Base-by-base conservation (phyloP, 371 early-diverging fungal genomes). In the Nematocida ausubeli region DNA sequence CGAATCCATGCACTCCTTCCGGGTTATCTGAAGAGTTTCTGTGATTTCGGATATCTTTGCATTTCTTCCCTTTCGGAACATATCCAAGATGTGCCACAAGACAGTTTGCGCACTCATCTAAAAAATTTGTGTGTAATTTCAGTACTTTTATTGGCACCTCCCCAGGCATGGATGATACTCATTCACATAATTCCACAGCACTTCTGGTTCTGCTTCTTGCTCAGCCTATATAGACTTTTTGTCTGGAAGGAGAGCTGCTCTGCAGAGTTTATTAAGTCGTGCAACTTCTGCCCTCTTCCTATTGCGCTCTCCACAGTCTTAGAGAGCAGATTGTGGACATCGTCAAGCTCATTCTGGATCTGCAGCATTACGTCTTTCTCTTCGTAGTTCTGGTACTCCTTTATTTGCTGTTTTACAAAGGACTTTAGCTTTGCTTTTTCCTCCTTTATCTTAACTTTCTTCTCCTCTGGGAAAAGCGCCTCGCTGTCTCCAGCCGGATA, bases 221-320 rank as follows among this genome's bases (percentile, higher is more conserved):
- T 97, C 3, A 92, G 90, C 88, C 94, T 96, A 88, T 94, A 98
- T 80, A 98, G 94, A 89, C 91, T 90, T 84, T 95, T 95, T 42
- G 93, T 92, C 86, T 92, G 92, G 35, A 86, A 88, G 24, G 92
- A 92, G 52, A 98, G 88, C 12, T 89, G 88, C 80, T 94, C 93
- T 19, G 92, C 91, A 79, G 91, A 88, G 69, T 90, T 91, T 4
- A 97, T 94, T 44, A 98, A 88, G 79, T 91, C 90, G 79, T 95
- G 95, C 75, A 98, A 87, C 87, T 92, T 93, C 85, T 96, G 95
- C 30, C 95, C 95, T 70, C 99, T 89, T 73, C 94, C 90, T 81
- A 98, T 86, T 14, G 97, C 89, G 32, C 91, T 90, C 73, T 95
- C 94, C 81, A 98, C 93, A 0, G 98, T 97, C 86, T 94, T 92